phyloP scores from a whole-genome alignment of 768 basidiomycete species.

The Thelephora ganbajun region DNA sequence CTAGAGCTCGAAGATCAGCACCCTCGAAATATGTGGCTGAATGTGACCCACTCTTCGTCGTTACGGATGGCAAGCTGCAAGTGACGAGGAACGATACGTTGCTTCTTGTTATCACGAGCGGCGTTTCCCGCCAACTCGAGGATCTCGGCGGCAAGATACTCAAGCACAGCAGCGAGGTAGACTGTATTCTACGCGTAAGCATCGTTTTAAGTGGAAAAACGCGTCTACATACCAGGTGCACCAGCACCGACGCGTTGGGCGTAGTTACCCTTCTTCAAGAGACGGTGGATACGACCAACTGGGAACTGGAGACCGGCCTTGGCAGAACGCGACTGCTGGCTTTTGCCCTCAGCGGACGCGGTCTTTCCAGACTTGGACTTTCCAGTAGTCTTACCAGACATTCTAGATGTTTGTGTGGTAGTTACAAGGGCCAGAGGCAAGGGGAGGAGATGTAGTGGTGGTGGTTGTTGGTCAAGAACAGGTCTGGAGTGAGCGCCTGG shows the following conservation, averaged over 20 bases:
- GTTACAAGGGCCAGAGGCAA: conserved; percentile 5
- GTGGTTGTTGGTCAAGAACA: not conserved
- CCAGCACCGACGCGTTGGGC: conserved; percentile 82
- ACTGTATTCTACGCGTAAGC: conserved; percentile 25
- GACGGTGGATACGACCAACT: conserved; percentile 86
- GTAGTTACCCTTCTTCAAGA: conserved; percentile 80
- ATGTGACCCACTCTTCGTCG: conserved; percentile 56
- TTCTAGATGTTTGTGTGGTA: conserved; percentile 9
- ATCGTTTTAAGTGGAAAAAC: not conserved
- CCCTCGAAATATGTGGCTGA: not conserved
- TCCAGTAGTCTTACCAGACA: conserved; percentile 27
- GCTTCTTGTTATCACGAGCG: conserved; percentile 75
- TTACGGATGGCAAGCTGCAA: conserved; percentile 87
- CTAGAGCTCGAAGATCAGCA: conserved; percentile 16
- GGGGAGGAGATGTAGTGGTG: conserved; percentile 3
- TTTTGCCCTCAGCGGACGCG: conserved; percentile 16
- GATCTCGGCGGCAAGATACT: conserved; percentile 88
- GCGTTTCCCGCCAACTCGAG: conserved; percentile 86
- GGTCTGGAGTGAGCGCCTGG: conserved; percentile 1
- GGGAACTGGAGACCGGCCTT: conserved; percentile 77
- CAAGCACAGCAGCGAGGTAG: conserved; percentile 82
- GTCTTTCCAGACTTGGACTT: conserved; percentile 56
- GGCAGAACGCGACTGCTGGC: conserved; percentile 56
- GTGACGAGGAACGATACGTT: conserved; percentile 90
- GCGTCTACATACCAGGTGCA: conserved; percentile 47